phyloP scores from a whole-genome alignment of 176 grass and related monocot genomes.

The Paspalum vaginatum region DNA sequence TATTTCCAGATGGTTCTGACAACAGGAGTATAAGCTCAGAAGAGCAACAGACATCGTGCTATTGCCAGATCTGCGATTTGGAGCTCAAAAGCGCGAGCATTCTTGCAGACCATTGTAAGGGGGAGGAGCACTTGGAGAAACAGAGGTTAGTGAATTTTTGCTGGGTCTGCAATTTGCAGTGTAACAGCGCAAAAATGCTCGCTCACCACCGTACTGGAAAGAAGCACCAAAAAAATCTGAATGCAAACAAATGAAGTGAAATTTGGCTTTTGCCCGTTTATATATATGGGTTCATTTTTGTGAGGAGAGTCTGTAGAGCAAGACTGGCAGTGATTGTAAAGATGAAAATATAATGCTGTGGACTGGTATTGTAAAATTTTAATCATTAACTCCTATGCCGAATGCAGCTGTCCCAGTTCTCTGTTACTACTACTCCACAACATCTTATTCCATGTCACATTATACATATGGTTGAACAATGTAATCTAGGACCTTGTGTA shows the following conservation, averaged over 20 bases:
- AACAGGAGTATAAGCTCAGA: not conserved
- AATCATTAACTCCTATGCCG: too few relatives aligned
- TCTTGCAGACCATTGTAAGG: not conserved
- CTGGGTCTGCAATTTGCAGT: constrained; percentile 32
- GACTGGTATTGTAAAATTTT: too few relatives aligned
- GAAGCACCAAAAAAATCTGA: constrained; percentile 30
- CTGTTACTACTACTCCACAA: too few relatives aligned
- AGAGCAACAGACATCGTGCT: not conserved
- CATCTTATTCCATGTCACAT: too few relatives aligned
- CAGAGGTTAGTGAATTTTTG: constrained; percentile 11
- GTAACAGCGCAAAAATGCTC: constrained; percentile 15
- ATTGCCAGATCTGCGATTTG: not conserved
- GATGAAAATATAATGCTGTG: too few relatives aligned
- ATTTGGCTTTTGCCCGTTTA: not conserved
- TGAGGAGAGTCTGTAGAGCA: too few relatives aligned
- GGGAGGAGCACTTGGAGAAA: constrained; percentile 7
- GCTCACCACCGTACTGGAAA: not conserved
- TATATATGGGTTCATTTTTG: too few relatives aligned
- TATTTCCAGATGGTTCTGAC: not conserved
- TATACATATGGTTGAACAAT: too few relatives aligned
- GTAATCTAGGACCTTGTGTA: too few relatives aligned
- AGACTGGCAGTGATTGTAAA: too few relatives aligned
- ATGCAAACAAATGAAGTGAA: not conserved
- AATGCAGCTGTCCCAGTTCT: too few relatives aligned
- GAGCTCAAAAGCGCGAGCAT: not conserved